A percentile compares a stretch with the other conserved stretches of the same genome.
These are phyloP conservation scores for Paecilomyces variotii DNA, from an alignment of 2,329 filamentous ascomycete species.

Conservation along the genomic window DNA sequence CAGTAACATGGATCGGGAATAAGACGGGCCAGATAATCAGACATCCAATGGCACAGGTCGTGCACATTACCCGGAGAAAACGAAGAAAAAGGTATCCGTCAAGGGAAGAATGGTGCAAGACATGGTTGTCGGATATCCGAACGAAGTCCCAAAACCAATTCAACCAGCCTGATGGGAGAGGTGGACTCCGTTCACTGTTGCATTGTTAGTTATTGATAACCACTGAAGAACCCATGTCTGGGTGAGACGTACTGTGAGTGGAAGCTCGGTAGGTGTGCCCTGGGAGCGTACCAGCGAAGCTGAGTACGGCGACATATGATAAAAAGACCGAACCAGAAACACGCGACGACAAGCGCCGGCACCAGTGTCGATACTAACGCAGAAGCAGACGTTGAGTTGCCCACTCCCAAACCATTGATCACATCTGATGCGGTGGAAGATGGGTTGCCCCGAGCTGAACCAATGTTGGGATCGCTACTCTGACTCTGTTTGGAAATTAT, in stretches of 20 bases:
- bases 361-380: slow-evolving; percentile 41
- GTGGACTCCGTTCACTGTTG: slow-evolving; percentile 39
- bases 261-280: slow-evolving; percentile 34
- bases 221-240: neutral
- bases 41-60: slow-evolving; percentile 74
- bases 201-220: slow-evolving; percentile 4
- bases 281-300: slow-evolving; percentile 39
- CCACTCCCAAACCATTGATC: slow-evolving; percentile 20
- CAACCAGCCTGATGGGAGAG: slow-evolving; percentile 39
- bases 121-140: slow-evolving; percentile 60
- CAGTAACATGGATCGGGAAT: slow-evolving; percentile 80
- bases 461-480: slow-evolving; percentile 34
- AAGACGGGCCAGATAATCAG: slow-evolving; percentile 80
- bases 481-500: slow-evolving; percentile 19
- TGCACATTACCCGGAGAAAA: slow-evolving; percentile 69
- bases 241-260: slow-evolving; percentile 28
- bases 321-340: slow-evolving; percentile 38
- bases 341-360: slow-evolving; percentile 41
- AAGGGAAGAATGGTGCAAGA: slow-evolving; percentile 84
- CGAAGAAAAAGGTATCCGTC: slow-evolving; percentile 90
- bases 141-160: slow-evolving; percentile 49
- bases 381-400: slow-evolving; percentile 43
- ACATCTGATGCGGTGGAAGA: slow-evolving; percentile 25
- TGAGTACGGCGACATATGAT: slow-evolving; percentile 38
- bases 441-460: slow-evolving; percentile 32